These are phyloP conservation scores for Diaporthe eres DNA, from an alignment of 2,329 filamentous ascomycete genomes.

Conservation along the genomic window DNA sequence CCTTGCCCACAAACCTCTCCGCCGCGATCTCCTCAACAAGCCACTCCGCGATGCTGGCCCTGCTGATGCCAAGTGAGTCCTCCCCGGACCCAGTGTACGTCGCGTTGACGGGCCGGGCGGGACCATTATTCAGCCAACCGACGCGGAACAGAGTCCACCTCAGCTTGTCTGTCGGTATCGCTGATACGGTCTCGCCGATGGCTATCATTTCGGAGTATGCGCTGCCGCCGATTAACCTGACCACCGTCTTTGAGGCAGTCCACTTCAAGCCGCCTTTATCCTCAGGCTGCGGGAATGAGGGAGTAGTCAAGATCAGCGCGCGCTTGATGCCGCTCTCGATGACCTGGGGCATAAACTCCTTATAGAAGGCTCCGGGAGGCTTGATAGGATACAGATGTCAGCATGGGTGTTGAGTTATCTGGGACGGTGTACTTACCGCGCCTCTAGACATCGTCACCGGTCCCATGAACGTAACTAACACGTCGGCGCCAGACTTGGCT, in stretches of 20 bases:
- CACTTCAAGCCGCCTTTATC: background rate
- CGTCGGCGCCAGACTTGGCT: constrained; percentile 9
- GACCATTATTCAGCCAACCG: constrained; percentile 8
- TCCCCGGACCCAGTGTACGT: background rate
- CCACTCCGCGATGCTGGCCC: background rate
- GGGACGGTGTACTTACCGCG: background rate
- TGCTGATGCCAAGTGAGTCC: background rate
- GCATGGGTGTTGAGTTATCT: background rate
- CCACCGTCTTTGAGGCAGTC: background rate
- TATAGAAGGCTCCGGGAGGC: background rate
- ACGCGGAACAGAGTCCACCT: constrained; percentile 9
- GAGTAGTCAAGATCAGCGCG: background rate
- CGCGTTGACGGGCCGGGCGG: background rate
- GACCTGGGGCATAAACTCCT: background rate
- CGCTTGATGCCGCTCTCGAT: background rate
- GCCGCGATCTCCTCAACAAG: background rate
- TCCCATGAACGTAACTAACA: constrained; percentile 1
- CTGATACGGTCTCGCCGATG: background rate
- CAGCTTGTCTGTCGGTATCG: background rate
- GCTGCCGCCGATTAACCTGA: background rate
- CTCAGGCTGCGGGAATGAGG: background rate
- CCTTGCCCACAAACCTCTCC: constrained; percentile 4
- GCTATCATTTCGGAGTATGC: background rate
- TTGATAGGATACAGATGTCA: background rate
- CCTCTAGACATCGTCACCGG: background rate